Base-by-base conservation (phyloP, 2,329 filamentous ascomycete species). In the Pseudogymnoascus pannorum region DNA sequence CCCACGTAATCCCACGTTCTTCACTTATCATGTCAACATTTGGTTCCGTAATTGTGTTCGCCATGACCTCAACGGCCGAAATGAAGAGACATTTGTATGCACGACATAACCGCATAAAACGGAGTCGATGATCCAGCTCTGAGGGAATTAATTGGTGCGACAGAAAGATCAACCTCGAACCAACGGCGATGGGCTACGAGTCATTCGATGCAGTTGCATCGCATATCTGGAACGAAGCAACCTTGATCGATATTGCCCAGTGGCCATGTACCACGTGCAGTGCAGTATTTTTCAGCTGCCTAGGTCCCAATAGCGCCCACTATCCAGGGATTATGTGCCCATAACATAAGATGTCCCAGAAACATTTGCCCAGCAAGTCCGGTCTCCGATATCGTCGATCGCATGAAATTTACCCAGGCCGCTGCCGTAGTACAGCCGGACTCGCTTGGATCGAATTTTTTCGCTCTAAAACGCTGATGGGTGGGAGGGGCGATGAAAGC, bases 1-100 rank as follows among this genome's bases (percentile, higher is more conserved):
- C 48, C 48, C 48, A 54, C 48, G 48, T 54, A 54, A 54, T 54
- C 48, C 26, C 48, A 54, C 48, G 48, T 54, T 31, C 42, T 51
- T 51, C 48, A 54, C 48, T 31, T 18, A 31, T n/a, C 16, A 29
- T 51, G n/a, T 14, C 44, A 29, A 54, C 29, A 11, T 29, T 51
- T 12, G 26, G 42, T 14, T 54, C 48, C 48, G 48, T 54, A 54
- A 54, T 54, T 54, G 24, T 54, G 24, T 54, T 31, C 24, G 48
- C 48, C 48, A 31, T 31, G 22, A n/a, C n/a, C 20, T 31, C 48
- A 54, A 54, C 48, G 26, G 48, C n/a, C 7, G 9, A 31, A 31
- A 12, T 31, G 48, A 54, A 54, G 26, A 54, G n/a, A 54, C 48
- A 29, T 31, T 54, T 20, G 48, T 12, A 54, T 54, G 48, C 48